These are phyloP conservation scores for Neofusicoccum umdonicola DNA, from an alignment of 2,329 filamentous ascomycete species.

Conservation along the genomic window DNA sequence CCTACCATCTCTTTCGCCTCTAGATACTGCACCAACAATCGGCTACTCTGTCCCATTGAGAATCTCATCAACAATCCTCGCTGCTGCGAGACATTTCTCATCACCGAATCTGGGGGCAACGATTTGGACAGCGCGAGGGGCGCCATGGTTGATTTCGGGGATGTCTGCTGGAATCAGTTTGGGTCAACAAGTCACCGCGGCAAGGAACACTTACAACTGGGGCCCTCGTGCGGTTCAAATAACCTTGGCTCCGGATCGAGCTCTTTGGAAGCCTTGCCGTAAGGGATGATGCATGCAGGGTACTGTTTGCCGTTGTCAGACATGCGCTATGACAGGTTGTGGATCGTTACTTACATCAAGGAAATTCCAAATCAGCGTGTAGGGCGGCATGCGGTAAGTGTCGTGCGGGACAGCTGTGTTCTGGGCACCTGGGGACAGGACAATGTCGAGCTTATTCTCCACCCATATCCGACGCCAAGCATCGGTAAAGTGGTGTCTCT, in stretches of 20 bases:
- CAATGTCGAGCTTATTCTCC: slow-evolving; percentile 48
- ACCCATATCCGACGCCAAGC: slow-evolving; percentile 45
- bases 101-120: slow-evolving; percentile 49
- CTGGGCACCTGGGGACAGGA: slow-evolving; percentile 50
- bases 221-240: slow-evolving; percentile 32
- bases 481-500: slow-evolving; percentile 36
- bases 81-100: slow-evolving; percentile 43
- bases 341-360: slow-evolving; percentile 35
- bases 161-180: background rate
- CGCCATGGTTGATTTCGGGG: slow-evolving; percentile 12
- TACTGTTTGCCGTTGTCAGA: slow-evolving; percentile 32
- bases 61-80: slow-evolving; percentile 32
- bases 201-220: slow-evolving; percentile 30
- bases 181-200: background rate
- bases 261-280: slow-evolving; percentile 42
- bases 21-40: background rate
- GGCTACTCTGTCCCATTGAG: background rate
- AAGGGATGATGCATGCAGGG: slow-evolving; percentile 51
- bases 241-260: slow-evolving; percentile 37
- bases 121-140: slow-evolving; percentile 49
- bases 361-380: slow-evolving; percentile 53
- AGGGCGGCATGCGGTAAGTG: slow-evolving; percentile 38
- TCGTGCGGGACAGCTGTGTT: slow-evolving; percentile 47
- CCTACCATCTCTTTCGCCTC: no score
- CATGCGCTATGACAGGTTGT: background rate